Percentiles rank a stretch among this genome's conserved stretches.
Evolutionary conservation across 75 land plant species (phyloP).

Genomic region (Gnetum montanum): DNA sequence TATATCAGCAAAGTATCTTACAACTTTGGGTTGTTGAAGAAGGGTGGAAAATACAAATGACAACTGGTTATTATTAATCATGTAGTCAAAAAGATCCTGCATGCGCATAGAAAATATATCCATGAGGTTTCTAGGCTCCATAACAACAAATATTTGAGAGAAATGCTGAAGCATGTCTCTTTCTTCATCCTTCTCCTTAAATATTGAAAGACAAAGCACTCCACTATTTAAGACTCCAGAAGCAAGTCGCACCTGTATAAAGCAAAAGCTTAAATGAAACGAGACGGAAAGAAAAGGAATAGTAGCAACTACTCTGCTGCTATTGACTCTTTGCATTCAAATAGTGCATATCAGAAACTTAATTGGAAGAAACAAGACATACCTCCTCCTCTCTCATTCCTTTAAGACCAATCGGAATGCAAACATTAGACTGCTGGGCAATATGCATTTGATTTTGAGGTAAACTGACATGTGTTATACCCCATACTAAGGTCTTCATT

Average conservation of each 20-base stretch:
- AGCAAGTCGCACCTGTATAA: constrained; percentile 75
- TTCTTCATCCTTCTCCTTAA: constrained; percentile 97
- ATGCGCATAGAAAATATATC: constrained; percentile 96
- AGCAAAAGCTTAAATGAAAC: too few species aligned
- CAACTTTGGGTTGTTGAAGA: constrained; percentile 66
- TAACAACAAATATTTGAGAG: constrained; percentile 78
- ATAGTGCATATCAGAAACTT: too few species aligned
- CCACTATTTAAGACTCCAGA: constrained; percentile 95
- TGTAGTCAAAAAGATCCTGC: constrained; percentile 94
- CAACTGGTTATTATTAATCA: constrained; percentile 73
- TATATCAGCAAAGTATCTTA: constrained; percentile 89
- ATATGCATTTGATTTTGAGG: constrained; percentile 52
- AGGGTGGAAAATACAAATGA: constrained; percentile 80
- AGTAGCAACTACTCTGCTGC: too few species aligned
- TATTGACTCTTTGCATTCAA: too few species aligned
- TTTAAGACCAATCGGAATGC: constrained; percentile 43
- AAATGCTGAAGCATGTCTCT: constrained; percentile 81
- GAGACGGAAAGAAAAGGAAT: too few species aligned
- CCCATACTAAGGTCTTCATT: constrained; percentile 99
- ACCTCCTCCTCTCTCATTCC: constrained; percentile 99
- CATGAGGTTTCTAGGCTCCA: constrained; percentile 98
- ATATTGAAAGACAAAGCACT: constrained; percentile 79
- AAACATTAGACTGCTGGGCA: constrained; percentile 29
- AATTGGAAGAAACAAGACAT: neutral
- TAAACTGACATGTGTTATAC: constrained; percentile 80